phyloP scores from a whole-genome alignment of 176 grass and related monocot genomes.

The Raddia guianensis region DNA sequence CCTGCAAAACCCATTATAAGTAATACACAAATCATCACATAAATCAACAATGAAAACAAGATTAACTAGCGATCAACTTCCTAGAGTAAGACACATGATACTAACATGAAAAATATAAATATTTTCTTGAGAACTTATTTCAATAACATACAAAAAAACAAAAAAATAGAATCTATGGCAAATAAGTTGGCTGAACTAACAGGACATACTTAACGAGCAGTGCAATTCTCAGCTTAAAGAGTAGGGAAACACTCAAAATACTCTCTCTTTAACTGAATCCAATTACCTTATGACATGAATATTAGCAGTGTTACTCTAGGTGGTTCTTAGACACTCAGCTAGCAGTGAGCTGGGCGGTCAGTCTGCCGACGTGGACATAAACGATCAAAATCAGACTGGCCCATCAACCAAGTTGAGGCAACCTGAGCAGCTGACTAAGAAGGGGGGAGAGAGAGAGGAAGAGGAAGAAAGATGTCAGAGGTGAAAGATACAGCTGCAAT shows the following conservation, averaged over 20 bases:
- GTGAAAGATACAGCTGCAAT: no score
- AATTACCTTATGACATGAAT: background rate
- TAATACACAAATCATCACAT: background rate
- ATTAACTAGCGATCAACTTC: background rate
- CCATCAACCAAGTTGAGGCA: no score
- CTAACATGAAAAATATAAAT: background rate
- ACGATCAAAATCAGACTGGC: no score
- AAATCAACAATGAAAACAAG: background rate
- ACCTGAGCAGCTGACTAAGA: no score
- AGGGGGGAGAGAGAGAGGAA: no score
- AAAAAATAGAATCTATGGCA: background rate
- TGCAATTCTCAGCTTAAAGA: background rate
- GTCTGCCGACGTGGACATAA: no score
- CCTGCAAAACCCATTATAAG: background rate
- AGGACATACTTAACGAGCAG: background rate
- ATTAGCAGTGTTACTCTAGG: no score
- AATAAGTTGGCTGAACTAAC: background rate
- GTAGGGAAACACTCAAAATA: background rate
- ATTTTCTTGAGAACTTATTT: background rate
- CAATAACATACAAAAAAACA: background rate
- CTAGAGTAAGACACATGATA: conserved; percentile 18
- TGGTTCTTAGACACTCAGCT: no score
- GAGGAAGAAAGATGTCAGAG: no score
- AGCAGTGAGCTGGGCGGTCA: no score
- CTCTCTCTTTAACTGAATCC: background rate